Evolutionary conservation across 2,329 filamentous ascomycete species (phyloP).

Genomic region (Dendrostoma leiphaemia): DNA sequence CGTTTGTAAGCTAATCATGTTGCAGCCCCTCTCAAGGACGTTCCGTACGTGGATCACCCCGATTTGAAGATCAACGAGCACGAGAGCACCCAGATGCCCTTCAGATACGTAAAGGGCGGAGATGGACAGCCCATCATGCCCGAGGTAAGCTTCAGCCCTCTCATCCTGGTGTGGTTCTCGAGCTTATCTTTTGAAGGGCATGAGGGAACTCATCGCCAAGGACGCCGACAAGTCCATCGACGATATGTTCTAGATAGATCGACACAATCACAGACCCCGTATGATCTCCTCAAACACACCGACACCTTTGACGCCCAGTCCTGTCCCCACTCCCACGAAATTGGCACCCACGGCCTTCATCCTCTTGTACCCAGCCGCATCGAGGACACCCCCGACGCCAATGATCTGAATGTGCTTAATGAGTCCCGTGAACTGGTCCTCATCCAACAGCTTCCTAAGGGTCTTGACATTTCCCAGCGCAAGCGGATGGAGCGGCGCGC

Average conservation of each 20-base stretch:
- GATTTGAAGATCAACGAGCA: conserved; percentile 88
- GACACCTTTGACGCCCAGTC: conserved; percentile 62
- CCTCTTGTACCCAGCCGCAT: conserved; percentile 58
- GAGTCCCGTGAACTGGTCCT: conserved; percentile 28
- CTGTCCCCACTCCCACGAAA: conserved; percentile 69
- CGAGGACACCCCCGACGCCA: conserved; percentile 70
- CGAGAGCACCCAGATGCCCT: conserved; percentile 96
- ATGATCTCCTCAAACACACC: conserved; percentile 60
- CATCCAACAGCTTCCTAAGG: conserved; percentile 59
- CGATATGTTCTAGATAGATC: conserved; percentile 65
- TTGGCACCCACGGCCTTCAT: conserved; percentile 67
- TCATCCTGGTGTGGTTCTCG: neutral
- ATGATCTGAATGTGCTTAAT: conserved; percentile 61
- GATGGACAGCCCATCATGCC: conserved; percentile 88
- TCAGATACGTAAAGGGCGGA: conserved; percentile 81
- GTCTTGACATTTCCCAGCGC: conserved; percentile 74
- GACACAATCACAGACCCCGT: conserved; percentile 6
- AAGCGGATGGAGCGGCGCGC: conserved; percentile 68
- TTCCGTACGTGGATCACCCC: conserved; percentile 82
- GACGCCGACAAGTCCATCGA: conserved; percentile 91
- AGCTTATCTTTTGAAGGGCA: conserved; percentile 62
- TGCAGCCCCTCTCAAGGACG: conserved; percentile 71
- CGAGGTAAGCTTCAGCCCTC: conserved; percentile 54
- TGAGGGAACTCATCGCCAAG: conserved; percentile 89
- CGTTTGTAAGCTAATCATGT: conserved; percentile 3